These are phyloP conservation scores for Silene latifolia DNA, from an alignment of 148 eudicot species.

Conservation along the genomic window DNA sequence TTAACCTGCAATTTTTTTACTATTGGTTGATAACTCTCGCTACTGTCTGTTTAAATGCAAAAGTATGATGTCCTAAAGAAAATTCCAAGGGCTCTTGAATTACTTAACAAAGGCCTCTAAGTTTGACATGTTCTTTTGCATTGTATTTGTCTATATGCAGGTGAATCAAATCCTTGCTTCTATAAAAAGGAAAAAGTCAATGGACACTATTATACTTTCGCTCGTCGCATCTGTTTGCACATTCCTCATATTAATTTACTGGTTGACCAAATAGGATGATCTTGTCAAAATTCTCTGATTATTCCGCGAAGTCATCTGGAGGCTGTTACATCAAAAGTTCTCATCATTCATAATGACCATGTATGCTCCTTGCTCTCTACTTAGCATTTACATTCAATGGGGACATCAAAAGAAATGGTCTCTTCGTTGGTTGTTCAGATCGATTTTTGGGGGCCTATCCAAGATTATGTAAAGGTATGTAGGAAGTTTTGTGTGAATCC, in stretches of 20 bases:
- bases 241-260: slow-evolving; percentile 85
- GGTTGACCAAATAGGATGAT: slow-evolving; percentile 66
- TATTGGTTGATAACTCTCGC: neutral
- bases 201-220: slow-evolving; percentile 94
- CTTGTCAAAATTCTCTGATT: slow-evolving; percentile 9
- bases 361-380: slow-evolving; percentile 17
- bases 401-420: neutral
- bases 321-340: neutral
- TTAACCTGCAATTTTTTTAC: neutral
- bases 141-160: slow-evolving; percentile 41
- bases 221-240: slow-evolving; percentile 92
- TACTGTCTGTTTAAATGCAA: neutral
- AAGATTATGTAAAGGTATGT: slow-evolving; percentile 22
- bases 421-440: neutral
- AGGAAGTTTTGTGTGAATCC: slow-evolving; percentile 22
- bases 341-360: slow-evolving; percentile 5
- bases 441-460: slow-evolving; percentile 4
- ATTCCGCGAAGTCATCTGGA: slow-evolving; percentile 6
- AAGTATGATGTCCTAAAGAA: neutral
- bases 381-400: slow-evolving; percentile 12
- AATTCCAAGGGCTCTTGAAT: neutral
- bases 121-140: slow-evolving; percentile 7
- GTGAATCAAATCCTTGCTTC: slow-evolving; percentile 76
- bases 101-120: neutral
- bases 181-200: slow-evolving; percentile 96